These are phyloP conservation scores for Melastoma candidum DNA, from an alignment of 441 rosid genomes.

Conservation along the genomic window DNA sequence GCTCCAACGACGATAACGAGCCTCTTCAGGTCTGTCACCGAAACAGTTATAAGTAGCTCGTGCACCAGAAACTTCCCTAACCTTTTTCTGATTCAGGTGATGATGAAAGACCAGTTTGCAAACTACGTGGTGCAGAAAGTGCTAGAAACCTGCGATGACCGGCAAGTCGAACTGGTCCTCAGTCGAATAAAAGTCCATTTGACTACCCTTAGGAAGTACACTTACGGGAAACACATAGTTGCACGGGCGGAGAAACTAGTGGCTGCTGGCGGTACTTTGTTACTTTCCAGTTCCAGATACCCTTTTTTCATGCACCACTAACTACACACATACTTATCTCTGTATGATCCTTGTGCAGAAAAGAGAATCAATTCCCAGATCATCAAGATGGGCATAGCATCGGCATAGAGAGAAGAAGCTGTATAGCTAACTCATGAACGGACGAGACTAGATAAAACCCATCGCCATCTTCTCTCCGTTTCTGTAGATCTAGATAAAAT, in stretches of 20 bases:
- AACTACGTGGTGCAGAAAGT: conserved; percentile 21
- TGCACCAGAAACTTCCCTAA: background rate
- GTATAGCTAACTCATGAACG: no score
- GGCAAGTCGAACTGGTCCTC: conserved; percentile 16
- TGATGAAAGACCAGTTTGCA: conserved; percentile 22
- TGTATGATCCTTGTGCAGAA: no score
- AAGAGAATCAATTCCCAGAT: no score
- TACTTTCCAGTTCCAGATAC: background rate
- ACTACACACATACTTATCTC: no score
- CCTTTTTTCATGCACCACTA: background rate
- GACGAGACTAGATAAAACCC: no score
- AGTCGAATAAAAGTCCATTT: conserved; percentile 18
- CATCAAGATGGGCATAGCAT: no score
- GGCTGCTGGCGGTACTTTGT: conserved; percentile 16
- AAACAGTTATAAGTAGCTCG: background rate
- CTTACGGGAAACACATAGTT: conserved; percentile 22
- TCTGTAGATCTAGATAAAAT: no score
- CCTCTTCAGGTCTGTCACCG: conserved; percentile 16
- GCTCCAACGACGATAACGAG: conserved; percentile 15
- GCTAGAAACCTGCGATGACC: conserved; percentile 20
- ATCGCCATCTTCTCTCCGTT: no score
- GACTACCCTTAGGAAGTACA: conserved; percentile 16
- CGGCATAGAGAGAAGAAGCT: no score
- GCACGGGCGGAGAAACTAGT: conserved; percentile 21
- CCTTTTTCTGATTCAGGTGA: conserved; percentile 7